phyloP scores from a whole-genome alignment of 176 grass and related monocot genomes.

The Poa annua region DNA sequence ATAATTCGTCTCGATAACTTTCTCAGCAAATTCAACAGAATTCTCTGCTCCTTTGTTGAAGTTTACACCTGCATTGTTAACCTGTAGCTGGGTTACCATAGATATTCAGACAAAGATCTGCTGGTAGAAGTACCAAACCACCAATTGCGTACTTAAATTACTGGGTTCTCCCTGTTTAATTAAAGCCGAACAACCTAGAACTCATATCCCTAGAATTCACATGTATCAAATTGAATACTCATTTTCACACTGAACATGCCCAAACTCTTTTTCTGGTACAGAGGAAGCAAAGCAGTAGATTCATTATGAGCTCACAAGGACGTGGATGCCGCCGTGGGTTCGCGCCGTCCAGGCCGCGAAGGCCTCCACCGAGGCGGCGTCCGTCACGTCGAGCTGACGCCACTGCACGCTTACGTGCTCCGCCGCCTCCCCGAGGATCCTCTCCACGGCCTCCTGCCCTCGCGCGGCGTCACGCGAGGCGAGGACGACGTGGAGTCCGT shows the following conservation, averaged over 20 bases:
- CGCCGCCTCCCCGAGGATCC: conserved; percentile 37
- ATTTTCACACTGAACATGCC: neutral
- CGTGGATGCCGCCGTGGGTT: conserved; percentile 62
- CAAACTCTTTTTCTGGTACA: neutral
- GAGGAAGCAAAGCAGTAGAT: neutral
- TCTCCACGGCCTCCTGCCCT: conserved; percentile 37
- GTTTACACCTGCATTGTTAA: conserved; percentile 97
- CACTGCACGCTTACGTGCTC: conserved; percentile 42
- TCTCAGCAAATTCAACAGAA: conserved; percentile 76
- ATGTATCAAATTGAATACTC: neutral
- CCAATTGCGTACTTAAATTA: neutral
- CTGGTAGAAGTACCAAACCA: neutral
- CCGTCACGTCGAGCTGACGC: conserved; percentile 66
- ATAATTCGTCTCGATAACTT: conserved; percentile 85
- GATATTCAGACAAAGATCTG: neutral
- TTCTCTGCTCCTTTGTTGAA: conserved; percentile 86
- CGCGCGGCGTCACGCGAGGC: conserved; percentile 56
- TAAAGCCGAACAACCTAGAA: neutral
- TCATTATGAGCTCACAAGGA: conserved; percentile 65
- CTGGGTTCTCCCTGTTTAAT: neutral
- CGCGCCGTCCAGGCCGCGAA: conserved; percentile 61
- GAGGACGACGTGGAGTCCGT: conserved; percentile 80
- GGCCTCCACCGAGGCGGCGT: conserved; percentile 56
- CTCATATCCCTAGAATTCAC: neutral
- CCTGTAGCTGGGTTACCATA: conserved; percentile 50